Evolutionary conservation across 1,284 basidiomycete species (phyloP).

Genomic region (Sphagnurus paluster): DNA sequence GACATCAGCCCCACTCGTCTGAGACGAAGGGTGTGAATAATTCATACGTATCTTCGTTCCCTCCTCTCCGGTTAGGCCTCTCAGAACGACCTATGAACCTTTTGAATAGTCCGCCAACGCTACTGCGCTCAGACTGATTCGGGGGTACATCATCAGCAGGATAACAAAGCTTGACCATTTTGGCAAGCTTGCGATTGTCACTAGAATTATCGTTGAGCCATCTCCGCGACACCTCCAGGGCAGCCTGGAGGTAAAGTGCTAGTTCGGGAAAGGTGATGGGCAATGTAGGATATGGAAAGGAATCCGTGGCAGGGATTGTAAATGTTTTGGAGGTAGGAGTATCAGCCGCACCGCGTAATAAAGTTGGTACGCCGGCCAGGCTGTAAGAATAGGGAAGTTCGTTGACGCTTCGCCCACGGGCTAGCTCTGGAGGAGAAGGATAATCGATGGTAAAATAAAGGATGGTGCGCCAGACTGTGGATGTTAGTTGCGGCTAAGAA

Average conservation of each 20-base stretch:
- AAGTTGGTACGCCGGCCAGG: conserved; percentile 54
- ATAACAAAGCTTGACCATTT: conserved; percentile 62
- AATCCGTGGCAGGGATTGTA: conserved; percentile 59
- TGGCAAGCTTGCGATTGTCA: conserved; percentile 65
- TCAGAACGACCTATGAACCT: conserved; percentile 58
- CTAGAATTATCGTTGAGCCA: conserved; percentile 57
- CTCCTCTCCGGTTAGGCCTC: conserved; percentile 37
- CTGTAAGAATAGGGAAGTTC: conserved; percentile 71
- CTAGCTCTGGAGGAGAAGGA: conserved; percentile 46
- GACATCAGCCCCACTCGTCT: conserved; percentile 54
- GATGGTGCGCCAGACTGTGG: conserved; percentile 67
- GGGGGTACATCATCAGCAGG: conserved; percentile 43
- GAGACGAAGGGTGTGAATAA: conserved; percentile 78
- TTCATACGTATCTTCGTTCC: conserved; percentile 75
- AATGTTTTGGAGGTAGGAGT: conserved; percentile 65
- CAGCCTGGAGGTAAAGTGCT: conserved; percentile 71
- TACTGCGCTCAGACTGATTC: conserved; percentile 37
- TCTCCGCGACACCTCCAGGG: conserved; percentile 64
- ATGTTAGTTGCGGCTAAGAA: conserved; percentile 54
- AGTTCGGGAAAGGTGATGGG: conserved; percentile 74
- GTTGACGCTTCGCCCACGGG: conserved; percentile 57
- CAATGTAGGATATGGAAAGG: conserved; percentile 63
- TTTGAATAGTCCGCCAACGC: conserved; percentile 53
- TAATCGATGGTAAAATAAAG: conserved; percentile 75
- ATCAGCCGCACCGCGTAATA: conserved; percentile 63